Conservation (phyloP, 148 eudicot genomes). For the Rheum nobile region DNA sequence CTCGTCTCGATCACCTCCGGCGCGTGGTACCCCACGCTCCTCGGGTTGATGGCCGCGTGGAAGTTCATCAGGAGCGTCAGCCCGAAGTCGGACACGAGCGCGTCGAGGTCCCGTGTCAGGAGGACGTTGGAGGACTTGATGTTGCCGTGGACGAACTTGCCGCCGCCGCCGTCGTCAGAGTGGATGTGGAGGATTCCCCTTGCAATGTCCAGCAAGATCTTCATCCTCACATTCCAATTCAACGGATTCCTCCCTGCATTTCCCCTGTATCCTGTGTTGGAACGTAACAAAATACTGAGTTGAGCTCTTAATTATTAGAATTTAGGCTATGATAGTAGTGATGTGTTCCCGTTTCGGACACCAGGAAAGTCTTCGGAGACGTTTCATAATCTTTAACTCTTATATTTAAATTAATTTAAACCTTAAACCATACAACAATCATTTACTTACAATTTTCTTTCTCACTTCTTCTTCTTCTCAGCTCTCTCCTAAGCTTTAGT, state of each 20-base stretch:
- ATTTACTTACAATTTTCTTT: too few species aligned
- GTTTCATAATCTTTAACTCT: too few species aligned
- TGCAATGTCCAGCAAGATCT: constrained; percentile 64
- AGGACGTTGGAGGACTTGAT: constrained; percentile 79
- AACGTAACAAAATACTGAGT: too few species aligned
- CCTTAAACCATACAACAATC: too few species aligned
- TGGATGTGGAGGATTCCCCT: constrained; percentile 74
- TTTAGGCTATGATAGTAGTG: too few species aligned
- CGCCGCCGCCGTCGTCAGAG: constrained; percentile 44
- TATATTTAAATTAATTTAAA: too few species aligned
- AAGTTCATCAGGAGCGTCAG: constrained; percentile 42
- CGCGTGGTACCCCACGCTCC: constrained; percentile 64
- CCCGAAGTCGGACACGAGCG: constrained; percentile 61
- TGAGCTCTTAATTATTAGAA: too few species aligned
- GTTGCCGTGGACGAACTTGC: constrained; percentile 71
- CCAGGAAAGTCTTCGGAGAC: too few species aligned
- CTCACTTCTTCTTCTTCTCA: too few species aligned
- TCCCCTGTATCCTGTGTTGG: constrained; percentile 50
- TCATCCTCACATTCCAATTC: constrained; percentile 67
- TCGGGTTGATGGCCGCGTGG: constrained; percentile 21
- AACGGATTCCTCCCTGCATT: constrained; percentile 38
- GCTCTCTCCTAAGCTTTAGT: too few species aligned
- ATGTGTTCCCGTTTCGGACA: too few species aligned
- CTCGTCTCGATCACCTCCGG: constrained; percentile 67
- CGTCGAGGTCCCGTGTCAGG: constrained; percentile 46